A percentile compares a stretch with the other conserved stretches of the same genome.
Evolutionary conservation across 352 stramenopile species (phyloP).

Genomic region (Phytophthora citrophthora): DNA sequence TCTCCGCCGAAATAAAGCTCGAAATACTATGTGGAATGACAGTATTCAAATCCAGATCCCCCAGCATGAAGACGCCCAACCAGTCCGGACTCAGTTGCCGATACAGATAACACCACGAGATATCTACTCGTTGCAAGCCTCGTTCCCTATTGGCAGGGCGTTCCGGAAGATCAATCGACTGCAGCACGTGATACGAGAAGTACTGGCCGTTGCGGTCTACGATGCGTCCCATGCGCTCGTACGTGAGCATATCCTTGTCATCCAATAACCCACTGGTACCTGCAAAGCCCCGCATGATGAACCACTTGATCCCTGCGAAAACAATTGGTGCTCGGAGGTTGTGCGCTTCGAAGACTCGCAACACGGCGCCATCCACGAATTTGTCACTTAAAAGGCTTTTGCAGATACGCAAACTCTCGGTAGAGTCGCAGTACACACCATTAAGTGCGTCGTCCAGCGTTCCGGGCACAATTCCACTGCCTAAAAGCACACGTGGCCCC

Average conservation of each 20-base stretch:
- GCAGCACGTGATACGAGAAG: constrained; percentile 66
- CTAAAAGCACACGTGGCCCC: constrained; percentile 41
- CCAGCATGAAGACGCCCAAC: constrained; percentile 62
- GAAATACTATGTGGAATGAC: constrained; percentile 19
- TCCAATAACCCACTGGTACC: constrained; percentile 42
- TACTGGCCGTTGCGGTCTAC: constrained; percentile 51
- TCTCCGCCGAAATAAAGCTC: constrained; percentile 47
- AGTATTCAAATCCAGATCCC: constrained; percentile 45
- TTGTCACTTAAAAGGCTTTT: constrained; percentile 57
- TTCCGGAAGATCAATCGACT: constrained; percentile 62
- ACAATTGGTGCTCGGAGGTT: constrained; percentile 52
- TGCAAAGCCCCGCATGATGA: constrained; percentile 44
- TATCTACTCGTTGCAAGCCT: constrained; percentile 40
- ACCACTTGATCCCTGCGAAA: constrained; percentile 72
- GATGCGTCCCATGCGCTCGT: constrained; percentile 70
- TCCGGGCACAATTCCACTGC: constrained; percentile 57
- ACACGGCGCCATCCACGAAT: constrained; percentile 58
- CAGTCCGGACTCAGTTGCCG: constrained; percentile 56
- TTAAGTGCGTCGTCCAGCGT: constrained; percentile 55
- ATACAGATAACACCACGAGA: constrained; percentile 68
- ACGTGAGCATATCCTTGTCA: constrained; percentile 61
- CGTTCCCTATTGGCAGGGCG: constrained; percentile 46
- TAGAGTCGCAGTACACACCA: constrained; percentile 62
- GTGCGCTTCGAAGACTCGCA: constrained; percentile 58
- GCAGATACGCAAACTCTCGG: constrained; percentile 56